Conservation (phyloP, 352 stramenopile species). For the Nothophytophthora sp. region DNA sequence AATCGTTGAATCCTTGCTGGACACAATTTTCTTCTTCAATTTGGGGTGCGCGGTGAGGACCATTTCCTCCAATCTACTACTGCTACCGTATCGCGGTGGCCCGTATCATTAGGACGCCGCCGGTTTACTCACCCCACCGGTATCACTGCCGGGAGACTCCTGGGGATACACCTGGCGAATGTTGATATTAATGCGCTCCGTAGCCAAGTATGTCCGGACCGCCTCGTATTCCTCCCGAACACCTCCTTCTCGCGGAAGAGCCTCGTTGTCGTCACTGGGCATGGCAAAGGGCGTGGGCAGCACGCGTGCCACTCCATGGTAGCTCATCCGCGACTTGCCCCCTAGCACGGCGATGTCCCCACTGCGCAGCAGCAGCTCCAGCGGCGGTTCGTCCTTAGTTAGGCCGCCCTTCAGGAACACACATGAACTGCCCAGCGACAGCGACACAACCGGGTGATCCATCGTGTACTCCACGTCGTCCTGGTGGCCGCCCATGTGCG, state of each 20-base stretch:
- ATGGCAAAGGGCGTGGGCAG: slow-evolving; percentile 49
- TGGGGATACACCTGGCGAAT: slow-evolving; percentile 72
- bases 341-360: slow-evolving; percentile 72
- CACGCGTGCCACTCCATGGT: slow-evolving; percentile 67
- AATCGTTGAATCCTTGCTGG: background rate
- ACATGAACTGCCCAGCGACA: slow-evolving; percentile 68
- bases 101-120: background rate
- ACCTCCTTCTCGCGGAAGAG: slow-evolving; percentile 11
- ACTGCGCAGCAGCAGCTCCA: slow-evolving; percentile 66
- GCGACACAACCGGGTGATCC: slow-evolving; percentile 77
- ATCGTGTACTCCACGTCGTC: slow-evolving; percentile 87
- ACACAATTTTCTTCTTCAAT: too few relatives aligned
- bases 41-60: too few relatives aligned
- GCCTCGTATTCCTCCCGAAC: slow-evolving; percentile 36
- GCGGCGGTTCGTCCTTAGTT: slow-evolving; percentile 59
- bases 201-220: slow-evolving; percentile 50
- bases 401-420: slow-evolving; percentile 79
- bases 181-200: slow-evolving; percentile 83
- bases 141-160: slow-evolving; percentile 2
- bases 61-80: too few relatives aligned
- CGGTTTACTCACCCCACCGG: background rate
- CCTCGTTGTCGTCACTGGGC: slow-evolving; percentile 19
- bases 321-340: slow-evolving; percentile 64
- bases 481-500: slow-evolving; percentile 80
- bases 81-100: too few relatives aligned